These are phyloP conservation scores for Fraxinus excelsior DNA, from an alignment of 257 asterid genomes.

Conservation along the genomic window DNA sequence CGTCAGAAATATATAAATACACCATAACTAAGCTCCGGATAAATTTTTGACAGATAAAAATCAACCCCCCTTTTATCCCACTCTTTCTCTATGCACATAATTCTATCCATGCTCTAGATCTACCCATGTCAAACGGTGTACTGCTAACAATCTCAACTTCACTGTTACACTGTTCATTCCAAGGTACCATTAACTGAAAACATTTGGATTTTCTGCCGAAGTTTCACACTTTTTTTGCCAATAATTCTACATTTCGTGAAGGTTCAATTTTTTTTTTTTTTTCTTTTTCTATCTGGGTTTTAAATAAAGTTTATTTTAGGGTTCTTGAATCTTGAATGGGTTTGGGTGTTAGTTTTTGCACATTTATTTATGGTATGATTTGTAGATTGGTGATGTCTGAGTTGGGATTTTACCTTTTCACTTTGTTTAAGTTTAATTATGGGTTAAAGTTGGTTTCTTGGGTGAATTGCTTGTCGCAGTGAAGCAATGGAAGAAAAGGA, in stretches of 20 bases:
- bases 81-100: constrained; percentile 14
- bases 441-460: constrained; percentile 31
- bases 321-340: constrained; percentile 14
- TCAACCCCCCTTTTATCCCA: constrained; percentile 32
- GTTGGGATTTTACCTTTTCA: constrained; percentile 33
- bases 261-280: neutral
- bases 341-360: constrained; percentile 18
- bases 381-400: constrained; percentile 28
- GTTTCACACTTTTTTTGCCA: constrained; percentile 13
- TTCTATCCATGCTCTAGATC: constrained; percentile 72
- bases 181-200: constrained; percentile 30
- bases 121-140: constrained; percentile 38
- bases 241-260: neutral
- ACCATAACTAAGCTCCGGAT: constrained; percentile 22
- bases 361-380: constrained; percentile 6
- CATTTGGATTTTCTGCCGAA: constrained; percentile 30
- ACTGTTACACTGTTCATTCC: constrained; percentile 28
- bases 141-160: constrained; percentile 30
- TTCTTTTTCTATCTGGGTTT: neutral
- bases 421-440: constrained; percentile 35
- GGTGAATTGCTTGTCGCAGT: constrained; percentile 27
- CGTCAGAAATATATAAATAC: constrained; percentile 35
- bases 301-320: neutral
- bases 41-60: constrained; percentile 28
- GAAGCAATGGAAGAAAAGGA: constrained; percentile 50